Evolutionary conservation across 2,329 filamentous ascomycete species (phyloP).

Genomic region (Stagonosporopsis tanaceti): DNA sequence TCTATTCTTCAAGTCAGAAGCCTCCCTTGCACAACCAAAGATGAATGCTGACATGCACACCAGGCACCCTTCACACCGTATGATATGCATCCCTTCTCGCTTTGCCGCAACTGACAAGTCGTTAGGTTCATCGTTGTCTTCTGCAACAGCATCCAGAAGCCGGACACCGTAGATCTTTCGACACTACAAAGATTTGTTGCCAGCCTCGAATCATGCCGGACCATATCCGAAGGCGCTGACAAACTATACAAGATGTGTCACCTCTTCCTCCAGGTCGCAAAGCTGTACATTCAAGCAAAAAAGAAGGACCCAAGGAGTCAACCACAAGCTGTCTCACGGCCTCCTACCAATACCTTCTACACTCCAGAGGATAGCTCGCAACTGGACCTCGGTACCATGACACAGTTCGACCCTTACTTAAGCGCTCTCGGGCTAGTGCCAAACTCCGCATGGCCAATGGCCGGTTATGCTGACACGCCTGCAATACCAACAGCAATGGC

Average conservation of each 20-base stretch:
- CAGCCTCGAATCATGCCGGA: conserved; percentile 62
- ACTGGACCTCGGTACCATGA: conserved; percentile 38
- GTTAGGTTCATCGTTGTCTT: conserved; percentile 57
- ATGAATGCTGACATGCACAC: conserved; percentile 38
- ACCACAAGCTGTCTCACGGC: conserved; percentile 7
- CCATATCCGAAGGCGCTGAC: conserved; percentile 65
- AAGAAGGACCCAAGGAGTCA: conserved; percentile 47
- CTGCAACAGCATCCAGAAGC: conserved; percentile 61
- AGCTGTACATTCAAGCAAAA: conserved; percentile 69
- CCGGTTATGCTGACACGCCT: conserved; percentile 18
- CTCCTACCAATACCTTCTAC: conserved; percentile 21
- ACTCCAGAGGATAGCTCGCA: conserved; percentile 22
- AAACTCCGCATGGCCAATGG: conserved; percentile 37
- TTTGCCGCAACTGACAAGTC: neutral
- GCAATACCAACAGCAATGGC: conserved; percentile 16
- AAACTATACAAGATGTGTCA: conserved; percentile 69
- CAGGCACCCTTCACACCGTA: conserved; percentile 58
- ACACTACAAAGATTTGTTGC: conserved; percentile 65
- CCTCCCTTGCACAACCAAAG: conserved; percentile 7
- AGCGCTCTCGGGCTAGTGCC: conserved; percentile 69
- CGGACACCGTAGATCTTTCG: conserved; percentile 60
- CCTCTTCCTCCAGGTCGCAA: conserved; percentile 68
- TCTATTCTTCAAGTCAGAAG: conserved; percentile 28
- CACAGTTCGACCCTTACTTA: conserved; percentile 69
- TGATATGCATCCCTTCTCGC: neutral